phyloP scores from a whole-genome alignment of 257 asterid species.

The Penstemon newberryi region DNA sequence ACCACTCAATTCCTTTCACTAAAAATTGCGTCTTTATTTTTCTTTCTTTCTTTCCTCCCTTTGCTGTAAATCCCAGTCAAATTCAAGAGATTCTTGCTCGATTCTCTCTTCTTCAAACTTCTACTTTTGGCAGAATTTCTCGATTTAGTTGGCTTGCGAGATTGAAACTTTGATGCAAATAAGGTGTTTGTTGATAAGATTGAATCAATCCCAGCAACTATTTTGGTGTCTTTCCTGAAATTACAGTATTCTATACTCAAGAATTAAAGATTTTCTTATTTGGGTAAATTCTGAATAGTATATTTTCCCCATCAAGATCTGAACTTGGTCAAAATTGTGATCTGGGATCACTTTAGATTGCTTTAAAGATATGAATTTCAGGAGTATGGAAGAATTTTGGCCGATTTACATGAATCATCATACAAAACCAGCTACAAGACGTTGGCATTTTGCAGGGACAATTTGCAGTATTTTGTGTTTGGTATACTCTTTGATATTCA shows the following conservation, averaged over 20 bases:
- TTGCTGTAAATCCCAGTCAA: slow-evolving; percentile 8
- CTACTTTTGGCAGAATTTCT: slow-evolving; percentile 18
- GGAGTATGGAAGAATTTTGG: slow-evolving; percentile 98
- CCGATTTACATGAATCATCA: slow-evolving; percentile 88
- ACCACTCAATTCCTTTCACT: slow-evolving; percentile 19
- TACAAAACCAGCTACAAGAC: slow-evolving; percentile 77
- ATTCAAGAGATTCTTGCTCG: neutral
- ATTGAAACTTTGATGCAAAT: slow-evolving; percentile 10
- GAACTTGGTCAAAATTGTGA: slow-evolving; percentile 29
- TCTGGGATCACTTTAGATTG: slow-evolving; percentile 32
- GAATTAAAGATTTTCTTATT: slow-evolving; percentile 28
- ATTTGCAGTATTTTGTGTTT: slow-evolving; percentile 70
- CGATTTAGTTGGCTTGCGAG: slow-evolving; percentile 12
- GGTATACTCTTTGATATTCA: slow-evolving; percentile 68
- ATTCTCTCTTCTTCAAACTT: neutral
- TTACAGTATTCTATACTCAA: neutral
- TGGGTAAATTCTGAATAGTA: slow-evolving; percentile 16
- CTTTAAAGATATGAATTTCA: slow-evolving; percentile 57
- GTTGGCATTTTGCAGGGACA: slow-evolving; percentile 97
- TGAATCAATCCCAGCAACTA: neutral
- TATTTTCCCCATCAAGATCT: slow-evolving; percentile 29
- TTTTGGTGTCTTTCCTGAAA: neutral
- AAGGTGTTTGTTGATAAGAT: neutral
- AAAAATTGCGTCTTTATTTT: neutral
- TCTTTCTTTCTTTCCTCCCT: neutral